These are phyloP conservation scores for Raphanus hybrid DNA, from an alignment of 441 rosid species.

Conservation along the genomic window DNA sequence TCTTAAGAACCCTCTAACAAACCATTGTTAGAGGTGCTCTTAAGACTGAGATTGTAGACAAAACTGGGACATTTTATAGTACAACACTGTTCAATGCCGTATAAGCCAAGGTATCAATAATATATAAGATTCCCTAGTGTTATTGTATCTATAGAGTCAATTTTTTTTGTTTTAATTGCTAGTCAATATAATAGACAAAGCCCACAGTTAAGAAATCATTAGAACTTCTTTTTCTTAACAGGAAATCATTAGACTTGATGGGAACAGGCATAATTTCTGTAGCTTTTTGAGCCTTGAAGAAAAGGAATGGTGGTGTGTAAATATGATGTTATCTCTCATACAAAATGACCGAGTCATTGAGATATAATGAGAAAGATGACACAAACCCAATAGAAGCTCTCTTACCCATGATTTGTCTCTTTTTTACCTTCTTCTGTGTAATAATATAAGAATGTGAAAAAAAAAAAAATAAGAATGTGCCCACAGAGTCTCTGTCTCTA, in stretches of 20 bases:
- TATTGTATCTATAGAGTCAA: neutral
- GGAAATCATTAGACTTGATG: conserved; percentile 3
- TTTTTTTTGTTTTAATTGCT: neutral
- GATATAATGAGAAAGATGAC: conserved; percentile 43
- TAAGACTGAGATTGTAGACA: conserved; percentile 4
- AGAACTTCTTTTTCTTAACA: neutral
- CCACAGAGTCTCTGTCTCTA: conserved; percentile 65
- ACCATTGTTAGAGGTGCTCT: too few species aligned
- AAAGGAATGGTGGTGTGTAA: neutral
- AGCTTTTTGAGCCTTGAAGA: neutral
- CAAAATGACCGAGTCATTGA: conserved; percentile 25
- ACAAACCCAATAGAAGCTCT: conserved; percentile 35
- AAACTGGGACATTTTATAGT: conserved; percentile 11
- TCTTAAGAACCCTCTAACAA: too few species aligned
- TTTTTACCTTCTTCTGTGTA: conserved; percentile 44
- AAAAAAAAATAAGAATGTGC: conserved; percentile 42
- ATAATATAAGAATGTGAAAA: neutral
- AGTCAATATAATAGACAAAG: conserved; percentile 4
- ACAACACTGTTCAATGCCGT: conserved; percentile 34
- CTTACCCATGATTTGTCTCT: conserved; percentile 34
- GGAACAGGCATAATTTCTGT: conserved; percentile 1
- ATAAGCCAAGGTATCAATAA: conserved; percentile 20
- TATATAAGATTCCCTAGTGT: neutral
- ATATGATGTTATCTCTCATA: conserved; percentile 8
- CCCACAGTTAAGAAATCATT: neutral